Evolutionary conservation across 2,329 filamentous ascomycete genomes (phyloP).

Genomic region (Epichloe glyceriae): DNA sequence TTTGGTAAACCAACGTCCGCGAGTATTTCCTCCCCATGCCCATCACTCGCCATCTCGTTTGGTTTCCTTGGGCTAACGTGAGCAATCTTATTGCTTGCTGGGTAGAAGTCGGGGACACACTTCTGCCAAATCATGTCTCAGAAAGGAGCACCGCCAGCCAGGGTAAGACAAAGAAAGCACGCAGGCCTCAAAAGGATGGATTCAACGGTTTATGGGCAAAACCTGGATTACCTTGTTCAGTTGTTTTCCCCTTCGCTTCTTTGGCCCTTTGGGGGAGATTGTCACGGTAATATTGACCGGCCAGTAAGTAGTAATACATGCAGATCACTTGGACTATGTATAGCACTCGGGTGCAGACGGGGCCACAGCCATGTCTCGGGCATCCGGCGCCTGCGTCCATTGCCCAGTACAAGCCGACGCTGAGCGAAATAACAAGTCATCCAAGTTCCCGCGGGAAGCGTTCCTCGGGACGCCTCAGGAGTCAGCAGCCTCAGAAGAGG

Average conservation of each 20-base stretch:
- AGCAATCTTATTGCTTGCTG: not conserved
- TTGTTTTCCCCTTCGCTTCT: not conserved
- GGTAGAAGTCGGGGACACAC: slow-evolving; percentile 24
- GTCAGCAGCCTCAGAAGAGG: too few species aligned
- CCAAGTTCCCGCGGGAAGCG: not conserved
- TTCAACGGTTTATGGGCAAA: not conserved
- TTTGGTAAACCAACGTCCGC: not conserved
- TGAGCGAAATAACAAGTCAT: not conserved
- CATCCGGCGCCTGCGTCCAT: slow-evolving; percentile 15
- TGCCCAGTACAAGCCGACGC: slow-evolving; percentile 22
- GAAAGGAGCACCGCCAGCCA: slow-evolving; percentile 25
- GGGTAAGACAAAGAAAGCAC: slow-evolving; percentile 27
- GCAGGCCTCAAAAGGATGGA: not conserved
- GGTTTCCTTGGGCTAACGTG: not conserved
- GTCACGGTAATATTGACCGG: not conserved
- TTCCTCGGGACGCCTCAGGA: not conserved
- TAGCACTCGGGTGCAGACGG: slow-evolving; percentile 44
- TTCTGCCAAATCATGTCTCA: slow-evolving; percentile 38
- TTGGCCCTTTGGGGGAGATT: slow-evolving; percentile 20
- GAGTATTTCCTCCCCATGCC: not conserved
- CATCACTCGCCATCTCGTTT: not conserved
- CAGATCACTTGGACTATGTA: slow-evolving; percentile 34
- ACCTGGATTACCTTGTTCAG: not conserved
- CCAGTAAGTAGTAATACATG: slow-evolving; percentile 1
- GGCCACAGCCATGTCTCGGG: slow-evolving; percentile 21